Conservation (phyloP, 2,329 filamentous ascomycete genomes). For the Aspergillus latus region DNA sequence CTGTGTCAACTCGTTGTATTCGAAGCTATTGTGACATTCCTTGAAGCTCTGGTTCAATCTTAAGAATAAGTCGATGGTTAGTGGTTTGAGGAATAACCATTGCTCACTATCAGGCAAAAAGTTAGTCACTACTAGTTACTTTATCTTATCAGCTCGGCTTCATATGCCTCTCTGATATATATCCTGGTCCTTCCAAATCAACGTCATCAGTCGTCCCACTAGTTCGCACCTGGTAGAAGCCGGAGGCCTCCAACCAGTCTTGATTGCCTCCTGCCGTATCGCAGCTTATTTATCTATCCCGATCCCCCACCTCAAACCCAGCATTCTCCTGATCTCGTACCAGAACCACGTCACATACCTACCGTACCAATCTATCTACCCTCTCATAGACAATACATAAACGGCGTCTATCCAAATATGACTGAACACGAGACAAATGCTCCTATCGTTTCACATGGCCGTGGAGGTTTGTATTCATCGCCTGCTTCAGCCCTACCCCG, state of each 20-base stretch:
- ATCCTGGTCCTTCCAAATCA: neutral
- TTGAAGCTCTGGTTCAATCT: neutral
- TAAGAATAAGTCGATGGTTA: neutral
- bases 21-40: neutral
- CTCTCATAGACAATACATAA: neutral
- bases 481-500: neutral
- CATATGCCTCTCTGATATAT: constrained; percentile 1
- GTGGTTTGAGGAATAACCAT: constrained; percentile 1
- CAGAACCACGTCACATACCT: neutral
- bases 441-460: constrained; percentile 56
- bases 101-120: constrained; percentile 14
- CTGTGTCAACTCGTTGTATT: neutral
- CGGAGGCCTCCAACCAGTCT: neutral
- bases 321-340: neutral
- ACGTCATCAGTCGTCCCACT: constrained; percentile 6
- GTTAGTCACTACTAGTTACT: constrained; percentile 9
- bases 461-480: constrained; percentile 51
- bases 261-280: neutral
- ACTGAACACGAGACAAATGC: constrained; percentile 21
- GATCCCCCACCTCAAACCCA: neutral
- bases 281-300: constrained; percentile 1
- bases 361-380: neutral
- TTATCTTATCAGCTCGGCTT: constrained; percentile 13
- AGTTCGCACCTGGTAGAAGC: neutral
- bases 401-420: constrained; percentile 14